Percentiles rank a stretch among this genome's conserved stretches.
phyloP scores from a whole-genome alignment of 164 flowering plant genomes.

The Tetracentron sinense region DNA sequence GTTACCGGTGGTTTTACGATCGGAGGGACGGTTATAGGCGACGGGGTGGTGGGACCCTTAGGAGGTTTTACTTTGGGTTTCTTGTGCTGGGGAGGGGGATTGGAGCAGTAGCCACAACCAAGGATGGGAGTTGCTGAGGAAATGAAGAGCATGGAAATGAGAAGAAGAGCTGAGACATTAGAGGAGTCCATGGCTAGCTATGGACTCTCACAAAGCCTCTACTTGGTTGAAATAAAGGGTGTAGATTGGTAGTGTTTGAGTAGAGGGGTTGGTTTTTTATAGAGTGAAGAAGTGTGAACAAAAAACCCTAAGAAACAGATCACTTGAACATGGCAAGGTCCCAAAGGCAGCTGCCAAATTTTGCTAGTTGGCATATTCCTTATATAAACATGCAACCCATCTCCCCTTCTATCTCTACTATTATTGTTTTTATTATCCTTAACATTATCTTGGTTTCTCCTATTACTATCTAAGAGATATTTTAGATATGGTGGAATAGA shows the following conservation, averaged over 20 bases:
- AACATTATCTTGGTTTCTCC: no score
- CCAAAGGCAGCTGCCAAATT: slow-evolving; percentile 36
- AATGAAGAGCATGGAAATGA: slow-evolving; percentile 49
- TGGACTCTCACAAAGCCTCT: not conserved
- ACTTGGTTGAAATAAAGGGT: not conserved
- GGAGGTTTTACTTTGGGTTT: slow-evolving; percentile 14
- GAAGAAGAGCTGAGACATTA: slow-evolving; percentile 41
- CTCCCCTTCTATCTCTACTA: no score
- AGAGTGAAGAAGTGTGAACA: not conserved
- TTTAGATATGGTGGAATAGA: no score
- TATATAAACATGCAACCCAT: no score
- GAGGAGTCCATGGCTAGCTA: slow-evolving; percentile 34
- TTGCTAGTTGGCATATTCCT: slow-evolving; percentile 80
- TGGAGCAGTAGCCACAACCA: slow-evolving; percentile 39
- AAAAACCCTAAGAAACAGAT: slow-evolving; percentile 13
- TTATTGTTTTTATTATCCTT: no score
- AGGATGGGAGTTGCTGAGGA: slow-evolving; percentile 48
- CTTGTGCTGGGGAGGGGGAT: slow-evolving; percentile 26
- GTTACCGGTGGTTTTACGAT: slow-evolving; percentile 18
- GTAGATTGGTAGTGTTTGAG: not conserved
- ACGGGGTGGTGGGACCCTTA: slow-evolving; percentile 1
- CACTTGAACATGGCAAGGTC: slow-evolving; percentile 24
- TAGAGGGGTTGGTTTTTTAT: not conserved
- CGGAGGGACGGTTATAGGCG: slow-evolving; percentile 13
- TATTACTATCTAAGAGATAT: no score